A percentile compares a stretch with the other conserved stretches of the same genome.
phyloP scores from a whole-genome alignment of 148 eudicot genomes.

The Silene latifolia region DNA sequence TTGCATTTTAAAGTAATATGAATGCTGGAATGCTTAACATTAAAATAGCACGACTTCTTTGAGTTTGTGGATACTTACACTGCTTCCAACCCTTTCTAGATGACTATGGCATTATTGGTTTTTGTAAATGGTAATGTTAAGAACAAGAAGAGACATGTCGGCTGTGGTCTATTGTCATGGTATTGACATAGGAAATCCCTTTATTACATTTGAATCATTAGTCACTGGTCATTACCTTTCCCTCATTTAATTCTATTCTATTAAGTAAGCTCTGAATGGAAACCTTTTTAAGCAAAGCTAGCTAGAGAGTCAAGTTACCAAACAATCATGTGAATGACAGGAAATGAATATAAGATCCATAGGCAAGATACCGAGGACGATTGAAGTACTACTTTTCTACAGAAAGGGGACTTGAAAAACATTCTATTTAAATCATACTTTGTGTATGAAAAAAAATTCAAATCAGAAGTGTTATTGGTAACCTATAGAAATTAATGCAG shows the following conservation, averaged over 20 bases:
- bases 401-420: background rate
- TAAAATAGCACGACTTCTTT: too few relatives aligned
- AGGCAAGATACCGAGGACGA: background rate
- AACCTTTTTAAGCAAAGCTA: background rate
- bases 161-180: too few relatives aligned
- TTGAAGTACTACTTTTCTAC: background rate
- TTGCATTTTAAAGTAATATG: background rate
- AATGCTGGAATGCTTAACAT: background rate
- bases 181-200: too few relatives aligned
- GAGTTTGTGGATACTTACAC: too few relatives aligned
- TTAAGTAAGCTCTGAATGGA: background rate
- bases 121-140: background rate
- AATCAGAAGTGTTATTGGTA: background rate
- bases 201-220: too few relatives aligned
- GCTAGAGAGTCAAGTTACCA: too few relatives aligned
- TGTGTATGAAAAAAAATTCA: background rate
- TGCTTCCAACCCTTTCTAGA: background rate
- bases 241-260: background rate
- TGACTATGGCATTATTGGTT: background rate
- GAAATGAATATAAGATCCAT: background rate
- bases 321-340: background rate
- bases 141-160: too few relatives aligned
- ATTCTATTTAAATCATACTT: background rate
- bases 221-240: background rate
- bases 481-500: background rate